Evolutionary conservation across 2,329 filamentous ascomycete species (phyloP), one percentile per base, ranked within the genome.

Genomic region (Colletotrichum coccodes): DNA sequence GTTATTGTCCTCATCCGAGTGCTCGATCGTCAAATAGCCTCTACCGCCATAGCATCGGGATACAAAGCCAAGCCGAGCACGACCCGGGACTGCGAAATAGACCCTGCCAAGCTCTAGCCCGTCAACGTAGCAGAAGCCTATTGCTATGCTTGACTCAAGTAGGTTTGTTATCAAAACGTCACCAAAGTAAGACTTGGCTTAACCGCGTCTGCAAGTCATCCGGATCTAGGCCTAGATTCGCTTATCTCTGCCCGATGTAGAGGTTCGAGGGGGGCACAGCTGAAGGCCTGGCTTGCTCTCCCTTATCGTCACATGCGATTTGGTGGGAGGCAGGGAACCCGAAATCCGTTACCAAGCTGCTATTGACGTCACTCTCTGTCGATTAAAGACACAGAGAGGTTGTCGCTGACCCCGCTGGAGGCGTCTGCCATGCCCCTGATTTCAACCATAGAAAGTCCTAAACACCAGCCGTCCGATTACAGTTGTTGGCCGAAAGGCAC

Each of bases 301-400:
- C 44, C 57, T 60, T 60, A 9, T 6, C 44, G 21, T 49, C 57
- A 50, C 57, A 47, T 60, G 57, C 32, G 23, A 60, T 23, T 26
- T 40, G 21, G 30, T 26, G 7, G 16, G 6, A 23, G 32, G 9
- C 9, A 50, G 36, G 11, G 14, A n/a, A 44, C 6, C 12, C 12
- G 4, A 11, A 6, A 21, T 30, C 23, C 18, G 23, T 18, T 34
- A 26, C 34, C 18, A 18, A 30, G 32, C 21, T 11, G 4, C 6
- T 3, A 6, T 23, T n/a, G 6, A 30, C 56, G 30, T 47, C 56
- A 47, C 34, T 32, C 21, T 21, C 28, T 34, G 16, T 11, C 14
- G 36, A 11, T 26, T 23, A 12, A 26, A 12, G 6, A 28, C 4
- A n/a, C n/a, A 21, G 9, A 46, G 42, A n/a, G n/a, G n/a, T 16